Base-by-base conservation (phyloP, 768 basidiomycete genomes). In the Stropharia rugosoannulata region DNA sequence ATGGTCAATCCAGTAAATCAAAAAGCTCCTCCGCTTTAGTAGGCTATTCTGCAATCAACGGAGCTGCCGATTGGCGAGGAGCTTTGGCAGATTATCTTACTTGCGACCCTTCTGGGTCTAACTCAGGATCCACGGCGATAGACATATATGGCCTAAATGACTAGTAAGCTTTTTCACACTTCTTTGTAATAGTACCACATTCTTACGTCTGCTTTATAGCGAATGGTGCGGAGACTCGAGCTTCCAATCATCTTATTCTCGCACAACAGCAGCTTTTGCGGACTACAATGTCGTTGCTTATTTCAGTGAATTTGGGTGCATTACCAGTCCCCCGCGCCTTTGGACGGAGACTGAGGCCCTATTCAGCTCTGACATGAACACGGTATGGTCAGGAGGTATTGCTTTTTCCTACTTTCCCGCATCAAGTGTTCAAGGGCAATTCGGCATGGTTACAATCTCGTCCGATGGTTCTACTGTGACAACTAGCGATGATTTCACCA, bases 371-470 rank as follows among this genome's bases (percentile, higher is more conserved):
- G 70, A 87, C 6, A 91, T 95, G 83, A 80, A 86, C 16, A 71
- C 84, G 52, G 85, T 88, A 48, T 96, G 89, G 86, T 93, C 90
- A 35, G 95, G 95, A 59, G 94, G 91, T 49, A 62, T 96, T 51
- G 93, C 94, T 3, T 93, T 93, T 70, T 87, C 86, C 48, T 96
- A 95, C 71, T 95, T 96, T 82, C 89, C 90, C 2, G 91, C 91
- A n/a, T 44, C 65, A 15, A 87, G 86, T 61, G 82, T 77, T 6
- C 74, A 79, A 51, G 91, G 91, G 47, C 74, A 87, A 62, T 97
- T 90, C 59, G 95, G 95, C 25, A 89, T 96, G 79, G 89, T 92
- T 58, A 91, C 80, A 22, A 80, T 96, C 57, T 85, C 84, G 2
- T 2, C 76, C 2, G 87, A 90, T 64, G 80, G 80, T 55, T 78